Evolutionary conservation across 192 early-diverging fungal species (phyloP).

Genomic region (Mortierella antarctica): DNA sequence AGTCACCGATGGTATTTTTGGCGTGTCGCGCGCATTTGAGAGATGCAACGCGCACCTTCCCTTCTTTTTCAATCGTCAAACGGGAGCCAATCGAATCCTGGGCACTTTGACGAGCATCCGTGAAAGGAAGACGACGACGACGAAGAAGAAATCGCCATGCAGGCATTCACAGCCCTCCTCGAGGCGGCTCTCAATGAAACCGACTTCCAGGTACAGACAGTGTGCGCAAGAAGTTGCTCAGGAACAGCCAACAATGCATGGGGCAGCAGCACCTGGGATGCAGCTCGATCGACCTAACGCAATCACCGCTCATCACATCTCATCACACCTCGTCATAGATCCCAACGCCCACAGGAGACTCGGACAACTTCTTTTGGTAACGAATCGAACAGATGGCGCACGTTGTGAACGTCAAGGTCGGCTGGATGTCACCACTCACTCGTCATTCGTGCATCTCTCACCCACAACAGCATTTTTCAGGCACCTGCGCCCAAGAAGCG

Average conservation of each 20-base stretch:
- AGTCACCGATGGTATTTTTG: no score
- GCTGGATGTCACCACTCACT: no score
- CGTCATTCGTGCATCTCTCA: no score
- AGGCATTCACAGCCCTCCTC: slow-evolving; percentile 26
- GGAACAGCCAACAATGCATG: no score
- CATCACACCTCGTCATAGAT: neutral
- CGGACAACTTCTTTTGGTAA: slow-evolving; percentile 32
- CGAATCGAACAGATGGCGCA: no score
- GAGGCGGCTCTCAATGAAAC: slow-evolving; percentile 21
- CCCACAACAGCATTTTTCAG: slow-evolving; percentile 28
- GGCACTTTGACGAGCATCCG: neutral
- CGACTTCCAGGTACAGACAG: slow-evolving; percentile 19
- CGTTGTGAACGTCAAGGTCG: no score
- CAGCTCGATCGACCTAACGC: neutral
- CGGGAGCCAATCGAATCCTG: neutral
- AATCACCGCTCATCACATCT: neutral
- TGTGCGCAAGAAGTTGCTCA: neutral
- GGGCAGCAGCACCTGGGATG: no score
- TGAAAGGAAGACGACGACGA: no score
- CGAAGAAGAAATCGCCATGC: slow-evolving; percentile 2
- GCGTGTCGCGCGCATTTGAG: no score
- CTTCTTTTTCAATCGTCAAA: neutral
- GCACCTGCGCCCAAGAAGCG: slow-evolving; percentile 31
- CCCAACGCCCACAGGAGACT: neutral
- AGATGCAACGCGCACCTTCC: no score